These are phyloP conservation scores for Chlamydomonas applanata DNA, from an alignment of 139 green algal species.

Conservation along the genomic window DNA sequence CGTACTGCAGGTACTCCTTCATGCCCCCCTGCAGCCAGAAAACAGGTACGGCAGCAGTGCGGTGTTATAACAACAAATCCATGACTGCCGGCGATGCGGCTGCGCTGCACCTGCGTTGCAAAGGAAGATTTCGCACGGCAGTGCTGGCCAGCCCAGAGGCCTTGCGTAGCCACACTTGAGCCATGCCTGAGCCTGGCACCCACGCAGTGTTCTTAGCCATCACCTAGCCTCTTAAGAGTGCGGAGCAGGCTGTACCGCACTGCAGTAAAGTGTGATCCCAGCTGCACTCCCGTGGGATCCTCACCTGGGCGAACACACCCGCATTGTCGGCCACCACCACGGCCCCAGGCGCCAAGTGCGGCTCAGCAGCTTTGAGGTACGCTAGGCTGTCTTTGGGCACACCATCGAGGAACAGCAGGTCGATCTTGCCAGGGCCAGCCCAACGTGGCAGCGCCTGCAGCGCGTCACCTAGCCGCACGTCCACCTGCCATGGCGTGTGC, in stretches of 20 bases:
- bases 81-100: background rate
- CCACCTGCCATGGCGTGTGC: constrained; percentile 23
- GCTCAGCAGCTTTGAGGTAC: constrained; percentile 63
- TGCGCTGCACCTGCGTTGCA: background rate
- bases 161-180: no score
- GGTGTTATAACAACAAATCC: no score
- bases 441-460: constrained; percentile 19
- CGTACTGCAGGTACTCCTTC: constrained; percentile 16
- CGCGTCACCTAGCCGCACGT: constrained; percentile 52
- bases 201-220: no score
- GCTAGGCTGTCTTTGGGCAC: constrained; percentile 58
- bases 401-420: constrained; percentile 68
- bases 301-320: constrained; percentile 42
- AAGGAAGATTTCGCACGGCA: background rate
- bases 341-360: constrained; percentile 44
- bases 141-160: background rate
- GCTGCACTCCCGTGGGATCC: no score
- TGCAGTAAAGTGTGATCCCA: no score
- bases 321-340: constrained; percentile 54
- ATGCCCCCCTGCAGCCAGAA: constrained; percentile 12
- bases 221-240: no score
- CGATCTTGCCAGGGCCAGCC: constrained; percentile 32
- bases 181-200: no score
- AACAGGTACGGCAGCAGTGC: no score
- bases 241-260: no score